phyloP scores from a whole-genome alignment of 2,329 filamentous ascomycete genomes.

The Beauveria bassiana region DNA sequence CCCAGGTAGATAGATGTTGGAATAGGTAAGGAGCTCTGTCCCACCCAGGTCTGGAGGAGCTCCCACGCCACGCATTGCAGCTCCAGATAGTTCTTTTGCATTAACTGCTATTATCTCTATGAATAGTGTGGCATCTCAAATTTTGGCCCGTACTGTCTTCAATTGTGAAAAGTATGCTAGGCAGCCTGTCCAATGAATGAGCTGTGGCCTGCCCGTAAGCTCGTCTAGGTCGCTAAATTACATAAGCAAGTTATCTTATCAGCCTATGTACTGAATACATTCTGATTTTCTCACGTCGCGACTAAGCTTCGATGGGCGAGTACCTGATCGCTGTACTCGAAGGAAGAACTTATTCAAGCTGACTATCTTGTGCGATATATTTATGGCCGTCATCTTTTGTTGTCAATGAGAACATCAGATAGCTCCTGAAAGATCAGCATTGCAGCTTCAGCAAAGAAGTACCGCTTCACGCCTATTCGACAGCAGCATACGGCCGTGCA shows the following conservation, averaged over 20 bases:
- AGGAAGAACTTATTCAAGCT: not conserved
- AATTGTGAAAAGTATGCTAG: not conserved
- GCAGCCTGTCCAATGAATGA: not conserved
- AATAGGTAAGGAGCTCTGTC: not conserved
- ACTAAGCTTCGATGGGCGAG: not conserved
- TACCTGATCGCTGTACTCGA: not conserved
- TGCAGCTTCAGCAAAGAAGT: not conserved
- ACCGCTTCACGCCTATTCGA: not conserved
- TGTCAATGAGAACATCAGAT: not conserved
- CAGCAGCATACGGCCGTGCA: not conserved
- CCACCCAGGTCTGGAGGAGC: not conserved
- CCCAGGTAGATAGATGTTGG: not conserved
- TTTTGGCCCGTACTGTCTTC: not conserved
- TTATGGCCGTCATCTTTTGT: not conserved
- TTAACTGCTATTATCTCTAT: not conserved
- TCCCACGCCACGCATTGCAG: not conserved
- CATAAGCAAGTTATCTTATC: slow-evolving; percentile 10
- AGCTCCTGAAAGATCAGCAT: not conserved
- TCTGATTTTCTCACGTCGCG: not conserved
- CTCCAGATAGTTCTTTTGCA: not conserved
- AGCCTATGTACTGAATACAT: not conserved
- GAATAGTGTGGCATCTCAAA: not conserved
- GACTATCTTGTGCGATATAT: not conserved
- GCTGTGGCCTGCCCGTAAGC: not conserved
- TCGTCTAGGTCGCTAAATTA: not conserved